Evolutionary conservation across 106 monocot genomes (phyloP).

Genomic region (Allium sativum): DNA sequence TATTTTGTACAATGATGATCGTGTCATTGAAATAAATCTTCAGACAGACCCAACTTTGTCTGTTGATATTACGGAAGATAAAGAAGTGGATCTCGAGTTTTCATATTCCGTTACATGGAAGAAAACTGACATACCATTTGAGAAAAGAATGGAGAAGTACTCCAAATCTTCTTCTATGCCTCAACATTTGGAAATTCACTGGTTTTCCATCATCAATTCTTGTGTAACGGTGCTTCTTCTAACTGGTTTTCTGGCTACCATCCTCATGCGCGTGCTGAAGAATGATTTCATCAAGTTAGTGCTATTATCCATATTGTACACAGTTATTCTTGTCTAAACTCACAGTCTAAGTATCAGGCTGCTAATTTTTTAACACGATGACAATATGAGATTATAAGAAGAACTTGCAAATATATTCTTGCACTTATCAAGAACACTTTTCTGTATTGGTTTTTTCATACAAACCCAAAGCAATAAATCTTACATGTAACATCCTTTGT

Average conservation of each 20-base stretch:
- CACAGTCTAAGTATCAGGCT: no score
- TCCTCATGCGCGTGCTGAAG: conserved; percentile 71
- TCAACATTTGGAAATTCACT: conserved; percentile 65
- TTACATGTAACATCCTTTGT: no score
- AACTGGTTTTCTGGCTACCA: conserved; percentile 70
- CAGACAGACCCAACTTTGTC: conserved; percentile 43
- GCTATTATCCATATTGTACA: no score
- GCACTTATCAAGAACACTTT: no score
- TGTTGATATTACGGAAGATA: conserved; percentile 60
- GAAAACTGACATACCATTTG: conserved; percentile 55
- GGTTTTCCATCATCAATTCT: conserved; percentile 71
- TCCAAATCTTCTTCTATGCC: conserved; percentile 62
- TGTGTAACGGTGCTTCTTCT: conserved; percentile 74
- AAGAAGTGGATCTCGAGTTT: conserved; percentile 52
- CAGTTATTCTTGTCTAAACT: no score
- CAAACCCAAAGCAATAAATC: no score
- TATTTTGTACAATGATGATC: conserved; percentile 47
- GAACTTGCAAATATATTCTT: no score
- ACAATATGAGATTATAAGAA: no score
- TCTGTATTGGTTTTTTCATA: no score
- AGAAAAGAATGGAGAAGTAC: conserved; percentile 78
- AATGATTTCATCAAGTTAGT: conserved; percentile 76
- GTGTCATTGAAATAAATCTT: conserved; percentile 60
- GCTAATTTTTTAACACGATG: no score
- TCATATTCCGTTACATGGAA: conserved; percentile 68